Base-by-base conservation (phyloP, 1,284 basidiomycete genomes). In the Polyporus tsugae region DNA sequence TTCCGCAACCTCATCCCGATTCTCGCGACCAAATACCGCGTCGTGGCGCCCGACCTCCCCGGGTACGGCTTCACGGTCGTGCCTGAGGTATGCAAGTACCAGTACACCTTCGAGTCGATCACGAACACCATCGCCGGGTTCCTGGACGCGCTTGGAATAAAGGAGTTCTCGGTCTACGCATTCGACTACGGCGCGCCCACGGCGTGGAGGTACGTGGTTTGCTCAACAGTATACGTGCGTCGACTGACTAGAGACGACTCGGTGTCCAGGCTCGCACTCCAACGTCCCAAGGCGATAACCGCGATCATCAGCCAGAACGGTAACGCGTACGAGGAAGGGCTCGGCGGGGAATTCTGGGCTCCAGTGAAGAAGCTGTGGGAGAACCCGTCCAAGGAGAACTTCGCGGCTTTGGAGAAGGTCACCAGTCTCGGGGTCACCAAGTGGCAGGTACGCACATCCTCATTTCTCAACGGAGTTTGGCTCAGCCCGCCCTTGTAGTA, bases 161-260 rank as follows among this genome's bases (percentile, higher is more conserved):
- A 64, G 22, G 78, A 78, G 44, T 85, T 83, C 64, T 80, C 80
- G 0, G 74, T 84, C 3, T 87, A 87, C 73, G 77, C 84, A 41
- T 87, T 87, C 70, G 86, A 86, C 73, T 87, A 86, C 63, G 86
- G 85, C 25, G 82, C 83, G 6, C 84, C 84, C 1, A 80, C 78
- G 4, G 80, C 76, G 1, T 77, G 82, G 52, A 78, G 79, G 80
- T 81, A 36, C 38, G 74, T 67, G 22, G 62, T 19, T 19, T 7
- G 36, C n/a, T 22, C 29, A 29, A 46, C 25, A 35, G 39, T 22
- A 10, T 22, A 11, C 22, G 17, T 46, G 33, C 59, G 4, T 6
- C 29, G 22, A 44, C 4, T 17, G 22, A 38, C 39, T 49, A 9
- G 63, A 22, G 59, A 52, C 57, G n/a, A 46, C 17, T 41, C 19